A percentile compares a stretch with the other conserved stretches of the same genome.
These are phyloP conservation scores for Panaeolus cyanescens DNA, from an alignment of 768 basidiomycete species.

Conservation along the genomic window DNA sequence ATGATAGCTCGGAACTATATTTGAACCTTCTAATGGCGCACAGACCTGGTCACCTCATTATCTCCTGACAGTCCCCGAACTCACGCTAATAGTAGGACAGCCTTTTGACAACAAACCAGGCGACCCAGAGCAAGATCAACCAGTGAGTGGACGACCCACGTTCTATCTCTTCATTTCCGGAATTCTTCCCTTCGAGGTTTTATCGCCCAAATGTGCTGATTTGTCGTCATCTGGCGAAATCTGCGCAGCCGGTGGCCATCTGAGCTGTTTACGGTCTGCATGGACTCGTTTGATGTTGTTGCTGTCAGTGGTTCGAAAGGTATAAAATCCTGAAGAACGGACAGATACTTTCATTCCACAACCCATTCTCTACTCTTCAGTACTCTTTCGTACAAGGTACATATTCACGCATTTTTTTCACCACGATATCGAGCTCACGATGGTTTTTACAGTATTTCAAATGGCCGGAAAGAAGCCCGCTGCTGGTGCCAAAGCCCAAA, in stretches of 20 bases:
- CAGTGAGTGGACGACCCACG: slow-evolving; percentile 12
- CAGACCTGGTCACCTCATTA: not conserved
- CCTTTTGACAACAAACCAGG: slow-evolving; percentile 7
- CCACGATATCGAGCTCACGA: not conserved
- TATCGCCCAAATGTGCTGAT: slow-evolving; percentile 14
- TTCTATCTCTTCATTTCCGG: slow-evolving; percentile 20
- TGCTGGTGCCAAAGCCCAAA: slow-evolving; percentile 8
- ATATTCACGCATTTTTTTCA: not conserved
- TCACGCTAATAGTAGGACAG: not conserved
- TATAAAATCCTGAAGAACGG: slow-evolving; percentile 14
- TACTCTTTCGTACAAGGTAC: slow-evolving; percentile 9
- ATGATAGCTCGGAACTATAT: not conserved
- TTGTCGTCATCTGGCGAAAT: slow-evolving; percentile 21
- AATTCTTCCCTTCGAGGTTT: slow-evolving; percentile 12
- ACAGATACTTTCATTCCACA: not conserved
- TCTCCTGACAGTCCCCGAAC: not conserved
- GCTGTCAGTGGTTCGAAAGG: not conserved
- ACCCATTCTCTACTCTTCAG: slow-evolving; percentile 6
- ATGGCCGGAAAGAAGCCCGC: slow-evolving; percentile 24
- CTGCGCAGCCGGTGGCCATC: slow-evolving; percentile 14
- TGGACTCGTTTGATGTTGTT: slow-evolving; percentile 11
- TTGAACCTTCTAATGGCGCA: not conserved
- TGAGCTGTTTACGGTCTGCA: slow-evolving; percentile 13
- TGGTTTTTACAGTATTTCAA: slow-evolving; percentile 6
- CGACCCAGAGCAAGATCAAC: slow-evolving; percentile 12